These are phyloP conservation scores for Pinus albicaulis DNA, from an alignment of 75 land plant species.

Conservation along the genomic window DNA sequence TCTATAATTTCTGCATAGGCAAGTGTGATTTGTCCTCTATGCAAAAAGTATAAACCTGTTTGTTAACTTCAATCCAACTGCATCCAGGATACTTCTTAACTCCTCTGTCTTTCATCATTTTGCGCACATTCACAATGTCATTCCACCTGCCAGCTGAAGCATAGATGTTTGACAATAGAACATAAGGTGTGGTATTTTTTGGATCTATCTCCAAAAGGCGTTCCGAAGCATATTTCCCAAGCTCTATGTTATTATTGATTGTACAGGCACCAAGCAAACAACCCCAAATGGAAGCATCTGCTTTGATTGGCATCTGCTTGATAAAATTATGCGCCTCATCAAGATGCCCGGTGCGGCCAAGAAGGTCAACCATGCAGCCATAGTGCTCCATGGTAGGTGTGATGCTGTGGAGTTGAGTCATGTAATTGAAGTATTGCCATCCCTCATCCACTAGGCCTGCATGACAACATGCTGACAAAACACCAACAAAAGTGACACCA, in stretches of 20 bases:
- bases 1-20: constrained; percentile 14
- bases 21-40: constrained; percentile 35
- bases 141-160: constrained; percentile 44
- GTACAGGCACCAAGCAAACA: constrained; percentile 47
- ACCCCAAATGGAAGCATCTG: constrained; percentile 46
- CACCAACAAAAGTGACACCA: constrained; percentile 32
- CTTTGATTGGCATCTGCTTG: constrained; percentile 43
- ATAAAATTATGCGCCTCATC: constrained; percentile 43
- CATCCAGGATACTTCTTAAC: constrained; percentile 33
- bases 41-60: constrained; percentile 27
- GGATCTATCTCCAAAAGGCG: constrained; percentile 48
- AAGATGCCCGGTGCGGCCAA: constrained; percentile 45
- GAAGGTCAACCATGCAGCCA: constrained; percentile 55
- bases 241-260: constrained; percentile 36
- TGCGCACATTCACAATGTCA: constrained; percentile 36
- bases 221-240: constrained; percentile 47
- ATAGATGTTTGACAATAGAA: constrained; percentile 56
- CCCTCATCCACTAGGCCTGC: constrained; percentile 46
- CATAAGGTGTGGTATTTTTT: constrained; percentile 33
- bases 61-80: constrained; percentile 47
- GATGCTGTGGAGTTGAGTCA: constrained; percentile 24
- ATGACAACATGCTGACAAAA: constrained; percentile 51
- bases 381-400: constrained; percentile 46
- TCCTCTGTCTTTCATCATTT: constrained; percentile 21
- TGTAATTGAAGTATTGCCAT: constrained; percentile 25